Percentiles rank a stretch among this genome's conserved stretches.
These are phyloP conservation scores for Zygotorulaspora mrakii DNA, from an alignment of 1,139 yeast species.

Conservation along the genomic window DNA sequence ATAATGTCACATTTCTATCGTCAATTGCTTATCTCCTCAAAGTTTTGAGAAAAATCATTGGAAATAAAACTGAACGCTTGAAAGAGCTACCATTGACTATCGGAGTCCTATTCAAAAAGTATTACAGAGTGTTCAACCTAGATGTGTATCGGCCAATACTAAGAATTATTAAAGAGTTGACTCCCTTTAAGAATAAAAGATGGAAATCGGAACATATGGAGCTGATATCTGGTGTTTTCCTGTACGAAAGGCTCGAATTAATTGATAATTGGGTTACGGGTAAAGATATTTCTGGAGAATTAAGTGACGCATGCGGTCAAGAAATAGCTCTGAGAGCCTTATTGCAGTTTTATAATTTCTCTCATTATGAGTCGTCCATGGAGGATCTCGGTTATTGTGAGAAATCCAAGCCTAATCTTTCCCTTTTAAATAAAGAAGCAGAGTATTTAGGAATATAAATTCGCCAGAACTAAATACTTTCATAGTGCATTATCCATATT, in stretches of 20 bases:
- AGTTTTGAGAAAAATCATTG: conserved; percentile 28
- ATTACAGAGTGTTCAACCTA: conserved; percentile 48
- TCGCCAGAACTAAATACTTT: conserved; percentile 2
- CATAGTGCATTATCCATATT: not conserved
- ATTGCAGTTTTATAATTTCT: conserved; percentile 70
- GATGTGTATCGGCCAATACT: conserved; percentile 68
- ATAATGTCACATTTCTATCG: conserved; percentile 38
- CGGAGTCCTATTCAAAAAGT: conserved; percentile 33
- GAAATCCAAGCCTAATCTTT: conserved; percentile 28
- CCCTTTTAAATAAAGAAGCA: conserved; percentile 27
- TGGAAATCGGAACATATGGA: conserved; percentile 96
- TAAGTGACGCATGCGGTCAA: conserved; percentile 77
- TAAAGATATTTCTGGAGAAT: conserved; percentile 68
- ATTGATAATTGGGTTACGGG: conserved; percentile 91
- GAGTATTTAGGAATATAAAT: conserved; percentile 15
- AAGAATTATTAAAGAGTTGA: conserved; percentile 69
- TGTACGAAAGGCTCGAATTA: conserved; percentile 66
- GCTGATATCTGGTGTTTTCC: conserved; percentile 77
- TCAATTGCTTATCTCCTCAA: conserved; percentile 29
- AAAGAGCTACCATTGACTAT: conserved; percentile 36
- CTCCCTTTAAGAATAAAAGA: conserved; percentile 89
- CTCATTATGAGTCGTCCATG: conserved; percentile 54
- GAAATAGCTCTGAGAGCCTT: conserved; percentile 81
- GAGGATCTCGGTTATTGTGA: conserved; percentile 52
- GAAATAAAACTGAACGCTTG: conserved; percentile 35